Evolutionary conservation across 208 protist genomes (phyloP).

Genomic region (Trypanosoma rangeli): DNA sequence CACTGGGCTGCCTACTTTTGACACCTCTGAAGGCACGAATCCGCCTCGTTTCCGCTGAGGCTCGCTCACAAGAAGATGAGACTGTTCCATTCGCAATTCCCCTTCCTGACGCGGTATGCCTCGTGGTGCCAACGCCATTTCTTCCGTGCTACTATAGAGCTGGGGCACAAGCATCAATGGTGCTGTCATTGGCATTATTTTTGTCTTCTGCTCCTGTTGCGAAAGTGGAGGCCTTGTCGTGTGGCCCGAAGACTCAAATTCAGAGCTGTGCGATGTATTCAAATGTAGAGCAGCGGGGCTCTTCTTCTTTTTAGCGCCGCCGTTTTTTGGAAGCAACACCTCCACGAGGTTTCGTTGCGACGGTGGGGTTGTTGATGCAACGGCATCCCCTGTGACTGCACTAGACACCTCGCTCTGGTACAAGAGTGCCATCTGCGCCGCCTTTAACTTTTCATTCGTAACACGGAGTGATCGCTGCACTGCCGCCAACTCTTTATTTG

Average conservation of each 20-base stretch:
- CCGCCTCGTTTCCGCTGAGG: background rate
- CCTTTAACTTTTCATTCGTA: background rate
- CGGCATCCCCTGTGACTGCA: background rate
- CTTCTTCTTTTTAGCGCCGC: background rate
- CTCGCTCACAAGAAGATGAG: background rate
- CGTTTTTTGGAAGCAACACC: background rate
- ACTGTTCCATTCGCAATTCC: background rate
- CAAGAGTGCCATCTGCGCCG: background rate
- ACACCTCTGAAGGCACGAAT: background rate
- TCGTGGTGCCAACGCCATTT: constrained; percentile 2
- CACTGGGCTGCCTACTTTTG: background rate
- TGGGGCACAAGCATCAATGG: too few relatives aligned
- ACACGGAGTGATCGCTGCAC: background rate
- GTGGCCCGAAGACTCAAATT: background rate
- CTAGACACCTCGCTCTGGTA: constrained; percentile 3
- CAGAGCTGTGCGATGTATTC: background rate
- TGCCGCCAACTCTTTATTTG: background rate
- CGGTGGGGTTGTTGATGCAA: background rate
- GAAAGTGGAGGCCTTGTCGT: too few relatives aligned
- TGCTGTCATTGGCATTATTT: background rate
- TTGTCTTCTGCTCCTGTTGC: background rate
- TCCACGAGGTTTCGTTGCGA: constrained; percentile 4
- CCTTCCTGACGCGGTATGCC: constrained; percentile 3
- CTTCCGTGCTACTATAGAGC: background rate
- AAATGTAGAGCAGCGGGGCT: background rate